These are phyloP conservation scores for Haplosporangium sp. DNA, from an alignment of 371 early-diverging fungal genomes.

Conservation along the genomic window DNA sequence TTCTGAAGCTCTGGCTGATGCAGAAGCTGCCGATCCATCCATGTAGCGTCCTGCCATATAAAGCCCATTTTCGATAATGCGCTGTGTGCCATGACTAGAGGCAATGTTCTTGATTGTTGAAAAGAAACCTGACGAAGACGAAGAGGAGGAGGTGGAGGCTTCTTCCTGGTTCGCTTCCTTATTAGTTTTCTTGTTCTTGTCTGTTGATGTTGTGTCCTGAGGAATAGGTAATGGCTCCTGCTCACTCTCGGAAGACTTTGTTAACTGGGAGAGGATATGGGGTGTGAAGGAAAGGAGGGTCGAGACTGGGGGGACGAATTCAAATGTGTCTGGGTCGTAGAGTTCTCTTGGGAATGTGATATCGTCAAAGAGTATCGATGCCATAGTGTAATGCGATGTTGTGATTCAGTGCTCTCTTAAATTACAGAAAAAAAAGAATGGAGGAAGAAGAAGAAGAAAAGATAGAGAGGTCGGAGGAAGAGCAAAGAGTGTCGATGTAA, in stretches of 20 bases:
- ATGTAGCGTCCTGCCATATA: constrained; percentile 41
- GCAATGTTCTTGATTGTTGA: constrained; percentile 29
- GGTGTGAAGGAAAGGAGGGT: constrained; percentile 67
- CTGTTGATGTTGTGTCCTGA: neutral
- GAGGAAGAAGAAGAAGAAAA: too few relatives aligned
- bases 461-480: too few relatives aligned
- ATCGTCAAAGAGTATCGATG: constrained; percentile 65
- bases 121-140: constrained; percentile 25
- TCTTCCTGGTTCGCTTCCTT: neutral
- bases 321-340: constrained; percentile 60
- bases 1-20: too few relatives aligned
- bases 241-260: constrained; percentile 35
- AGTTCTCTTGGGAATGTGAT: constrained; percentile 67
- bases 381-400: constrained; percentile 24
- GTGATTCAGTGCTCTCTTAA: neutral
- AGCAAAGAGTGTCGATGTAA: too few relatives aligned
- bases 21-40: constrained; percentile 11
- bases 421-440: neutral
- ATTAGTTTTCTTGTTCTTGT: constrained; percentile 38
- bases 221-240: constrained; percentile 38
- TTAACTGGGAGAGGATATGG: constrained; percentile 63
- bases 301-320: constrained; percentile 64
- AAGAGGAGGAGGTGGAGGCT: constrained; percentile 13
- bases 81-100: constrained; percentile 5
- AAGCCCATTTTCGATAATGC: constrained; percentile 34